These are phyloP conservation scores for Coniochaeta ligniaria DNA, from an alignment of 2,329 filamentous ascomycete genomes.

Conservation along the genomic window DNA sequence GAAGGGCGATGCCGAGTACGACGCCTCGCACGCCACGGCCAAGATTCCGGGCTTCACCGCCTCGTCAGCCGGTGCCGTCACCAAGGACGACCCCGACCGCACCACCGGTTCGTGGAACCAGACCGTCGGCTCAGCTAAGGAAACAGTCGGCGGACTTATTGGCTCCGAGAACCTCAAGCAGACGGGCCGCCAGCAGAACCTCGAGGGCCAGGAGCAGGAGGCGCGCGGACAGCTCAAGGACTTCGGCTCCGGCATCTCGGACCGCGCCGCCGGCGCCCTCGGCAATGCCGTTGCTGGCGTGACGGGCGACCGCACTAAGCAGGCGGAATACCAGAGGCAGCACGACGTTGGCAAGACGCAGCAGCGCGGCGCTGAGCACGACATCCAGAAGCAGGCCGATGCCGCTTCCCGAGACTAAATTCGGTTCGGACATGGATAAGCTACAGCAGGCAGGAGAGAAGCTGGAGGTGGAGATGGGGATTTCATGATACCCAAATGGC, in stretches of 20 bases:
- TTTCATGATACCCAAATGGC: neutral
- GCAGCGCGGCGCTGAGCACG: constrained; percentile 75
- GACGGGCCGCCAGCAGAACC: constrained; percentile 70
- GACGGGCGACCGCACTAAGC: constrained; percentile 60
- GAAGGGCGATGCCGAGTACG: constrained; percentile 59
- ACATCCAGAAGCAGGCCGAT: constrained; percentile 67
- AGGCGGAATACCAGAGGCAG: constrained; percentile 58
- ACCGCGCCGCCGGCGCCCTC: constrained; percentile 64
- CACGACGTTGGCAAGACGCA: constrained; percentile 75
- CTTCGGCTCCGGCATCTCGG: constrained; percentile 56
- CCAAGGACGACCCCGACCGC: constrained; percentile 67
- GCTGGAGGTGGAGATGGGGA: neutral
- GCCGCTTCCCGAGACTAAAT: constrained; percentile 31
- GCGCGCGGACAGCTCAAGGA: constrained; percentile 76
- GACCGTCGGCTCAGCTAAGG: constrained; percentile 80
- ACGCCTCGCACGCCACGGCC: constrained; percentile 66
- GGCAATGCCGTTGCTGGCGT: constrained; percentile 65
- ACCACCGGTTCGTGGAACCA: constrained; percentile 75
- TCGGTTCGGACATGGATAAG: neutral
- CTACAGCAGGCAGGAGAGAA: neutral
- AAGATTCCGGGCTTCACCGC: constrained; percentile 69
- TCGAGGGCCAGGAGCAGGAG: constrained; percentile 72
- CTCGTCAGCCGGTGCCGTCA: constrained; percentile 61
- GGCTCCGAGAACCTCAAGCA: constrained; percentile 72
- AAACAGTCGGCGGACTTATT: constrained; percentile 66